A percentile compares a stretch with the other conserved stretches of the same genome.
These are phyloP conservation scores for Claviceps citrina DNA, from an alignment of 2,329 filamentous ascomycete species.

Conservation along the genomic window DNA sequence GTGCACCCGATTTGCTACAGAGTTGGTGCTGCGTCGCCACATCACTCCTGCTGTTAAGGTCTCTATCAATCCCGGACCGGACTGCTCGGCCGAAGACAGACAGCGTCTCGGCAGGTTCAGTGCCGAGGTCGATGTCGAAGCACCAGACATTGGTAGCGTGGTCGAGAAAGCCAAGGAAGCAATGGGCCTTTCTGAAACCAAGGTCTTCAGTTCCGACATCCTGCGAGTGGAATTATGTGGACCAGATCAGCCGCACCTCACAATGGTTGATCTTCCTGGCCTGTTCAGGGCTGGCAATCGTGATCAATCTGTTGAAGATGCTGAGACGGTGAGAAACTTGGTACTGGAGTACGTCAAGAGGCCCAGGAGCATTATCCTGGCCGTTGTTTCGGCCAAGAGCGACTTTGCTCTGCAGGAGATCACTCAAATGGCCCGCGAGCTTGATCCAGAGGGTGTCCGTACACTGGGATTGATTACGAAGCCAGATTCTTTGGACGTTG, in stretches of 20 bases:
- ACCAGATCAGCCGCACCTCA: constrained; percentile 34
- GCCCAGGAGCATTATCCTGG: constrained; percentile 42
- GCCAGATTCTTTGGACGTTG: constrained; percentile 24
- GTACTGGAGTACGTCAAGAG: constrained; percentile 41
- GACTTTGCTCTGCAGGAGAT: constrained; percentile 43
- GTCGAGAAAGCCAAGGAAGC: constrained; percentile 5
- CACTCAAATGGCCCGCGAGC: constrained; percentile 2
- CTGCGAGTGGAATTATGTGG: constrained; percentile 33
- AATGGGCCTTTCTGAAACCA: constrained; percentile 7
- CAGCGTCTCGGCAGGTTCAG: constrained; percentile 4
- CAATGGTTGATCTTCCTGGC: constrained; percentile 43
- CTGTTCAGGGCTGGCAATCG: constrained; percentile 30
- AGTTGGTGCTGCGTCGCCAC: constrained; percentile 39
- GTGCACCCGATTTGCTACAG: constrained; percentile 48
- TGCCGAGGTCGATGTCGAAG: constrained; percentile 1
- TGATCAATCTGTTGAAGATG: constrained; percentile 23
- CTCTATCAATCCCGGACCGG: constrained; percentile 16
- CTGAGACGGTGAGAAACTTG: constrained; percentile 14
- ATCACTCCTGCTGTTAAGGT: constrained; percentile 19
- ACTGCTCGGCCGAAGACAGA: constrained; percentile 14
- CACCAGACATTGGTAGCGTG: constrained; percentile 5
- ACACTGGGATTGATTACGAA: constrained; percentile 44
- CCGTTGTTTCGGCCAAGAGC: constrained; percentile 38
- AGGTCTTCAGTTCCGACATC: constrained; percentile 28
- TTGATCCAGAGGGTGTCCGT: constrained; percentile 16